Percentiles rank a stretch among this genome's conserved stretches.
These are phyloP conservation scores for Gossypium rotundifolium DNA, from an alignment of 345 rosid genomes.

Conservation along the genomic window DNA sequence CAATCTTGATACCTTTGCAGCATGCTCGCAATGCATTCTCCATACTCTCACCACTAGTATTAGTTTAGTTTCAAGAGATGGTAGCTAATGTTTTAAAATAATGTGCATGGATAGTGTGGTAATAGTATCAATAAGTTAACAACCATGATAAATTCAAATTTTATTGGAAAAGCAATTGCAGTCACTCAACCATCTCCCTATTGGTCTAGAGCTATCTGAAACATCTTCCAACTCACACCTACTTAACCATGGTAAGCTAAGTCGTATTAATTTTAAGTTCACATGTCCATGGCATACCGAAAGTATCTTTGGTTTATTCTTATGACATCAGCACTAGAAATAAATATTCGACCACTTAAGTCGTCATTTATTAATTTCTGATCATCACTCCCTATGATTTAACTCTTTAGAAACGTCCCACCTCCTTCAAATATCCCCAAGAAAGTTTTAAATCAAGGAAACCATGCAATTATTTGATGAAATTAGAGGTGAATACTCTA, in stretches of 20 bases:
- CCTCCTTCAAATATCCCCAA: neutral
- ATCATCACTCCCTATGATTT: neutral
- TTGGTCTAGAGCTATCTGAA: slow-evolving; percentile 1
- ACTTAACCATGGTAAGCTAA: neutral
- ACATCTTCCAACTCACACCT: neutral
- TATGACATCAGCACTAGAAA: neutral
- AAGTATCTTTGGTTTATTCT: neutral
- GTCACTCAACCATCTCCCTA: neutral
- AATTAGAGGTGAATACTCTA: too few relatives aligned
- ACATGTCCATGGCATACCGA: neutral
- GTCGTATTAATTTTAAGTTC: neutral
- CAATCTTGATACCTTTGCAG: slow-evolving; percentile 96
- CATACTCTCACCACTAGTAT: slow-evolving; percentile 94
- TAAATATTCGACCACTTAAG: neutral
- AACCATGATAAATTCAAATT: neutral
- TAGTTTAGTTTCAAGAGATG: slow-evolving; percentile 7
- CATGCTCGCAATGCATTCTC: slow-evolving; percentile 98
- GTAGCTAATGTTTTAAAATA: slow-evolving; percentile 3
- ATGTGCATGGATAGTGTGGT: neutral
- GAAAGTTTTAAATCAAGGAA: neutral
- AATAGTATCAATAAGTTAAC: neutral
- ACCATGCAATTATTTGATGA: neutral
- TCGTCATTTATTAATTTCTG: neutral
- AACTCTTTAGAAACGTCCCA: neutral
- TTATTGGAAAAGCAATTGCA: neutral